Evolutionary conservation across 1,284 basidiomycete species (phyloP).

Genomic region (Porodaedalea pini): DNA sequence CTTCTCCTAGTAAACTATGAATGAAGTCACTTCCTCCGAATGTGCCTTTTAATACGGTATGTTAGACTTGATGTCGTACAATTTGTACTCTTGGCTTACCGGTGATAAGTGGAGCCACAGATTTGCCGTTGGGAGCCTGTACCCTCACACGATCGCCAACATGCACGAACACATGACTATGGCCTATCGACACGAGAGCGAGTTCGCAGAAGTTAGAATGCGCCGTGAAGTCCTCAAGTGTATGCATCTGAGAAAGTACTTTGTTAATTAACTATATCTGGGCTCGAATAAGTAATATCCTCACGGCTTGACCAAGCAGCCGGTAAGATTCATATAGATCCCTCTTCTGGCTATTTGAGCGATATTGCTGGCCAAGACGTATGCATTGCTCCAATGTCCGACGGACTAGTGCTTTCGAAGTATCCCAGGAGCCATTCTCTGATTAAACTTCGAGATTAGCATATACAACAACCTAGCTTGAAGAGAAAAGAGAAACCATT

Average conservation of each 20-base stretch:
- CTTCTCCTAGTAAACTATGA: constrained; percentile 73
- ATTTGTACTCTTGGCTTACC: constrained; percentile 39
- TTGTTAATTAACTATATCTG: neutral
- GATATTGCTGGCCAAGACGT: constrained; percentile 58
- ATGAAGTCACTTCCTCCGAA: constrained; percentile 89
- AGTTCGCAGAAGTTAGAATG: constrained; percentile 90
- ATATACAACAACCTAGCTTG: neutral
- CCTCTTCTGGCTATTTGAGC: constrained; percentile 54
- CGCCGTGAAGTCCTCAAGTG: constrained; percentile 83
- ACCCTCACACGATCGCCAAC: constrained; percentile 82
- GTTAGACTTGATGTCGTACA: neutral
- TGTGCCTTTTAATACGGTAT: constrained; percentile 44
- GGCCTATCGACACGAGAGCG: constrained; percentile 70
- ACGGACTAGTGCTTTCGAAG: constrained; percentile 80
- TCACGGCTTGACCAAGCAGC: constrained; percentile 67
- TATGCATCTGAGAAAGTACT: constrained; percentile 57
- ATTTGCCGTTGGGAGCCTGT: constrained; percentile 72
- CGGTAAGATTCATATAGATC: constrained; percentile 84
- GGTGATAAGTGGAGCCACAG: constrained; percentile 82
- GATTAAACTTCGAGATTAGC: neutral
- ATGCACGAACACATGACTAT: constrained; percentile 82
- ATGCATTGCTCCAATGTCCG: constrained; percentile 74
- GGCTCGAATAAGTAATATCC: constrained; percentile 24
- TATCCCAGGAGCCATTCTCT: constrained; percentile 83
- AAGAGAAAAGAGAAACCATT: constrained; percentile 48